Percentiles rank a stretch among this genome's conserved stretches.
phyloP scores from a whole-genome alignment of 768 basidiomycete genomes.

The Auricularia sp. region DNA sequence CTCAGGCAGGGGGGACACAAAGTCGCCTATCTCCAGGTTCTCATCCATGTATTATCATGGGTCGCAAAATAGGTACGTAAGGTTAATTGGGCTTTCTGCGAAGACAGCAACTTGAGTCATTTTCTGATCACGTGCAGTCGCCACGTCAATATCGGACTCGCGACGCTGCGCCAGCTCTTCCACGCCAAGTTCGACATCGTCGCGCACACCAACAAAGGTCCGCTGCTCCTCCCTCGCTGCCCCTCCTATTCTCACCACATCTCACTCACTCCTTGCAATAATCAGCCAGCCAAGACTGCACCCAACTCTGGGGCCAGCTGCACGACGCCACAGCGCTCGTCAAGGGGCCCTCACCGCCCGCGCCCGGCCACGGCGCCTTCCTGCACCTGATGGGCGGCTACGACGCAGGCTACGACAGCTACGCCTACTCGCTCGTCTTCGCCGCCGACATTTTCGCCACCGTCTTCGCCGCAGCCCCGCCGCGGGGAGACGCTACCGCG shows the following conservation, averaged over 20 bases:
- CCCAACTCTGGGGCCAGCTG: conserved; percentile 65
- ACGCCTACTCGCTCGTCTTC: conserved; percentile 65
- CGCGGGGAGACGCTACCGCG: conserved; percentile 50
- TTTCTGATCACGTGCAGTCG: conserved; percentile 18
- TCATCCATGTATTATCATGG: too few species aligned
- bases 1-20: too few species aligned
- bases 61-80: too few species aligned
- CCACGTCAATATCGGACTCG: conserved; percentile 74
- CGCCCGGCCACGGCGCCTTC: conserved; percentile 66
- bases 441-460: conserved; percentile 55
- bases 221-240: conserved; percentile 3
- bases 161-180: conserved; percentile 75
- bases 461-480: conserved; percentile 70
- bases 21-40: too few species aligned
- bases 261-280: background rate
- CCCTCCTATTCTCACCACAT: conserved; percentile 6
- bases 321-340: conserved; percentile 62
- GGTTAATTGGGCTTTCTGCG: too few species aligned
- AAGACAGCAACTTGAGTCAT: too few species aligned
- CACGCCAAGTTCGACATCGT: conserved; percentile 72
- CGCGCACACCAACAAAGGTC: conserved; percentile 62
- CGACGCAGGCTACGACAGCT: conserved; percentile 62
- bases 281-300: conserved; percentile 40
- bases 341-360: conserved; percentile 40
- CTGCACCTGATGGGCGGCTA: conserved; percentile 72